Evolutionary conservation across 768 basidiomycete species (phyloP).

Genomic region (Rhizopogon vinicolor): DNA sequence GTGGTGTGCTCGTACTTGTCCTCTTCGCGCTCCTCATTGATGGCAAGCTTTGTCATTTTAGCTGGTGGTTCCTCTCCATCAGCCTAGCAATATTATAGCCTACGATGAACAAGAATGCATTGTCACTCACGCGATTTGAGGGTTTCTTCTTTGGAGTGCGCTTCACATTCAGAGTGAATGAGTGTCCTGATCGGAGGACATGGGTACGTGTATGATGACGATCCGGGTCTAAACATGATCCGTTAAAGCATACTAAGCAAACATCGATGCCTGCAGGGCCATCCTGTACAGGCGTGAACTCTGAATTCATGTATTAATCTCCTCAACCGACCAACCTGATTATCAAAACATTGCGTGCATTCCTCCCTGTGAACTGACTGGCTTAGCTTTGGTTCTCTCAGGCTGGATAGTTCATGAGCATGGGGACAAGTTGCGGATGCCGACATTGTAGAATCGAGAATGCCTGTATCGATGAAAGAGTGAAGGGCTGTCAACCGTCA

Average conservation of each 20-base stretch:
- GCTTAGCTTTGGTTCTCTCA: slow-evolving; percentile 56
- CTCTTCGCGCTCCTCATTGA: slow-evolving; percentile 80
- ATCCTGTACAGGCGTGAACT: slow-evolving; percentile 44
- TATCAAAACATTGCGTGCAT: slow-evolving; percentile 96
- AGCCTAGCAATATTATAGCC: slow-evolving; percentile 36
- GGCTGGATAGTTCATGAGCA: slow-evolving; percentile 39
- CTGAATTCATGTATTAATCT: not conserved
- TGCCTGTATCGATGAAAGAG: not conserved
- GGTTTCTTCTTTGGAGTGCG: slow-evolving; percentile 58
- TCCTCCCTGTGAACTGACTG: slow-evolving; percentile 87
- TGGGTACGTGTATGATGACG: slow-evolving; percentile 77
- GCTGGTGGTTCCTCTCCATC: slow-evolving; percentile 80
- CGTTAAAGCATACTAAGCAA: slow-evolving; percentile 92
- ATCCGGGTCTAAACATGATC: slow-evolving; percentile 64
- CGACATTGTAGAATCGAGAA: slow-evolving; percentile 12
- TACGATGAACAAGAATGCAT: not conserved
- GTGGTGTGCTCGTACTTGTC: slow-evolving; percentile 78
- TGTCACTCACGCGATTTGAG: slow-evolving; percentile 55
- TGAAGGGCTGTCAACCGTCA: no score
- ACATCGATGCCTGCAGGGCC: slow-evolving; percentile 75
- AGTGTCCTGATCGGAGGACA: slow-evolving; percentile 65
- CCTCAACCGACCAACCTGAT: slow-evolving; percentile 52
- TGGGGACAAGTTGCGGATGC: slow-evolving; percentile 43
- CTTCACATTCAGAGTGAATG: slow-evolving; percentile 76
- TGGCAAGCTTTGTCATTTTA: slow-evolving; percentile 88